phyloP scores from a whole-genome alignment of 1,284 basidiomycete genomes.

The Microbotryum violaceum region DNA sequence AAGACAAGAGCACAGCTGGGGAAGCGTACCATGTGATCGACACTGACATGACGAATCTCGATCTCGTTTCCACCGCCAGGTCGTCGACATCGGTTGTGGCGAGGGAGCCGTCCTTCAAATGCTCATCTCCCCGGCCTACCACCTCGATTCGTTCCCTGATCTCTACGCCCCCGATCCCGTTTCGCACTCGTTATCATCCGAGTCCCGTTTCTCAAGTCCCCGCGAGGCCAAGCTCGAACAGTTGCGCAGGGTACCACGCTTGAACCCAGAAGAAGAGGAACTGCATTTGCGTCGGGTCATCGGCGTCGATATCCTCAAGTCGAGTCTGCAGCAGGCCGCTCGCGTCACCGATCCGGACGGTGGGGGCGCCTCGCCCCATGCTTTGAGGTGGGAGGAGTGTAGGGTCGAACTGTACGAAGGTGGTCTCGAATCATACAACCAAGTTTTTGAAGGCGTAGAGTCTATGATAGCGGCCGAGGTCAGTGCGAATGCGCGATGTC shows the following conservation, averaged over 20 bases:
- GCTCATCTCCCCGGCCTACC: slow-evolving; percentile 62
- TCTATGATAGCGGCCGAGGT: slow-evolving; percentile 83
- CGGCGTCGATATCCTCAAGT: slow-evolving; percentile 56
- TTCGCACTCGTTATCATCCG: not conserved
- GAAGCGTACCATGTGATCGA: too few relatives aligned
- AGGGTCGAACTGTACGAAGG: slow-evolving; percentile 72
- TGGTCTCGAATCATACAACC: slow-evolving; percentile 65
- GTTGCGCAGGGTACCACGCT: slow-evolving; percentile 9
- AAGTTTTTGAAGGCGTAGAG: slow-evolving; percentile 62
- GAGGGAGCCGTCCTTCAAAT: slow-evolving; percentile 62
- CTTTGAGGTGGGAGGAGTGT: slow-evolving; percentile 63
- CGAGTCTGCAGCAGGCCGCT: slow-evolving; percentile 4
- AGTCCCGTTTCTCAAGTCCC: not conserved
- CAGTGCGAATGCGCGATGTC: slow-evolving; percentile 45
- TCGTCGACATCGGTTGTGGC: slow-evolving; percentile 72
- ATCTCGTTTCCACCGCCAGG: slow-evolving; percentile 44
- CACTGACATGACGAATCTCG: not conserved
- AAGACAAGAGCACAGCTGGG: too few relatives aligned
- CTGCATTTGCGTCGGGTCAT: slow-evolving; percentile 55
- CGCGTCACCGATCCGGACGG: too few relatives aligned
- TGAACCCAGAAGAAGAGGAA: slow-evolving; percentile 36
- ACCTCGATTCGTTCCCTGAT: slow-evolving; percentile 45
- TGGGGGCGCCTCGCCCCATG: slow-evolving; percentile 11
- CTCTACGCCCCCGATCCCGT: slow-evolving; percentile 10
- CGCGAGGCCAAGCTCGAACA: slow-evolving; percentile 7